Conservation (phyloP, 2,329 filamentous ascomycete genomes). For the Epicoccum nigrum region DNA sequence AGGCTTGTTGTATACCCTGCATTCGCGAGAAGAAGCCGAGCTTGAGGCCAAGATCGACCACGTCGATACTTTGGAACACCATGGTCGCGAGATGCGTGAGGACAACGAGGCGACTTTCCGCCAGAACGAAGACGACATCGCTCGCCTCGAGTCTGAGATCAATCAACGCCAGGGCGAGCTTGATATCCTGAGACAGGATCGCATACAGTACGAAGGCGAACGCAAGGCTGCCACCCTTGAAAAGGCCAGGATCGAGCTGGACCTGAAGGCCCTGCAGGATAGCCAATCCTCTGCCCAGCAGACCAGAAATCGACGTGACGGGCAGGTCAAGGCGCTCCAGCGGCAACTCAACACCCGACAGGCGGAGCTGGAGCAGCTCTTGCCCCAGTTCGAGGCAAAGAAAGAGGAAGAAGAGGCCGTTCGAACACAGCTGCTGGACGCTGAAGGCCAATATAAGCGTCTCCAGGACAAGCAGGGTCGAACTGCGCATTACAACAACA, state of each 20-base stretch:
- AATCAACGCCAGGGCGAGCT: conserved; percentile 80
- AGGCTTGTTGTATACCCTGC: conserved; percentile 93
- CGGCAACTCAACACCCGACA: conserved; percentile 78
- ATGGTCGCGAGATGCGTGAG: conserved; percentile 83
- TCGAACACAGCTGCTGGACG: conserved; percentile 74
- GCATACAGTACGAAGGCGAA: conserved; percentile 86
- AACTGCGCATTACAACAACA: conserved; percentile 84
- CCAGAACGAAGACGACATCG: conserved; percentile 78
- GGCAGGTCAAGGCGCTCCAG: conserved; percentile 74
- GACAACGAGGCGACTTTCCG: conserved; percentile 78
- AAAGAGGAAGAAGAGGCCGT: conserved; percentile 75
- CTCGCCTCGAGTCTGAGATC: conserved; percentile 78
- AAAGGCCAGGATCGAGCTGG: conserved; percentile 84
- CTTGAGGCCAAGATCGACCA: conserved; percentile 78
- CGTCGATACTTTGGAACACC: conserved; percentile 80
- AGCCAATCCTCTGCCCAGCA: conserved; percentile 80
- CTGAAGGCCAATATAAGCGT: conserved; percentile 75
- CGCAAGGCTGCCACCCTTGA: conserved; percentile 79
- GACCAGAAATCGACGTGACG: conserved; percentile 71
- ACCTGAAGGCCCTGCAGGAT: conserved; percentile 80
- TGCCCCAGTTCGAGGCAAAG: conserved; percentile 76
- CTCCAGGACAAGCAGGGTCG: conserved; percentile 92
- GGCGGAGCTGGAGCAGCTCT: conserved; percentile 72
- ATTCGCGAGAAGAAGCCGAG: conserved; percentile 84
- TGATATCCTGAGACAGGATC: conserved; percentile 83